Base-by-base conservation (phyloP, 1,284 basidiomycete species). In the Stygiomarasmius scandens region DNA sequence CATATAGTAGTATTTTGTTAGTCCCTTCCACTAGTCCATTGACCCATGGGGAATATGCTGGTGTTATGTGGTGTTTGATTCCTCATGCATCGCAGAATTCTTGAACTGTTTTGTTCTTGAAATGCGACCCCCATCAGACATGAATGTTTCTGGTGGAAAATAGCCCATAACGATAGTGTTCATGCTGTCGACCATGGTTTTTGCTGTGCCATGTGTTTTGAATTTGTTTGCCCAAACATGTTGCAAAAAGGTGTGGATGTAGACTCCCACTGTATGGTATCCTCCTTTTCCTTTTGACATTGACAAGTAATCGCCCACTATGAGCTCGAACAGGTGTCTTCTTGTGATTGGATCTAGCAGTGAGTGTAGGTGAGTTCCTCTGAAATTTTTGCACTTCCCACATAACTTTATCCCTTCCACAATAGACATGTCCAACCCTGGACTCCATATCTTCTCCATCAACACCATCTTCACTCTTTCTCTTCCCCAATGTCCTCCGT, bases 121-220 rank as follows among this genome's bases (percentile, higher is more conserved):
- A 79, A 48, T 79, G 73, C 0, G 63, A 62, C 0, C 77, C 73
- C 74, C 68, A 29, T 80, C 74, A 0, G 70, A 64, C 73, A 77
- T 75, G 61, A 78, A 66, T 0, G 64, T 66, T 19, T 77, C 70
- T 0, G 69, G 58, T 3, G 67, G 29, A 0, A 58, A 29, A 47
- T 67, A 74, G 0, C 27, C 47, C 0, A 65, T 38, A 27, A 60
- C 66, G 1, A 78, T 71, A 1, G 59, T 6, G 0, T 53, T 22
- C 0, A 76, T 61, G 0, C 61, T 56, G 0, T 63, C 53, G 0
- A 61, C 58, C 10, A 70, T 72, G 3, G 69, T 68, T 24, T 66
- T 66, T 6, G 56, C 67, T 0, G 66, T 61, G 19, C 69, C 63
- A 10, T 63, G 55, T 0, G 60, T 64, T 47, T 70, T 70, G 41